A percentile compares a stretch with the other conserved stretches of the same genome.
Conservation (phyloP, 345 rosid species). For the Populus alba region DNA sequence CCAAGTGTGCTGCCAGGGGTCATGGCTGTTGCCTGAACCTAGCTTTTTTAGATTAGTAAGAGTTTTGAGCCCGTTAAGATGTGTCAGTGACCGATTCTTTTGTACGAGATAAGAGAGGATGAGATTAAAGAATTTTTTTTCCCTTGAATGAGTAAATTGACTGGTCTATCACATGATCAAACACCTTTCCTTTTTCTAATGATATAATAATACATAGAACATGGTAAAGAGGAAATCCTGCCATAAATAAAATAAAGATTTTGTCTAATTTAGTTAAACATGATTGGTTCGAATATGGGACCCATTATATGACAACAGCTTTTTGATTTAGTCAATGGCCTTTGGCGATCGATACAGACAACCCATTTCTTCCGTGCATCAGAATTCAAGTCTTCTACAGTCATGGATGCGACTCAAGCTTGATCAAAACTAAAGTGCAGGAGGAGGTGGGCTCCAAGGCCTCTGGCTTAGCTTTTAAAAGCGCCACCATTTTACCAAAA, state of each 20-base stretch:
- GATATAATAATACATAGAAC: not conserved
- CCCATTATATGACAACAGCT: too few species aligned
- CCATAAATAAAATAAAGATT: too few species aligned
- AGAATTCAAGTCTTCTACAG: not conserved
- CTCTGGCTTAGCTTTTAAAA: too few species aligned
- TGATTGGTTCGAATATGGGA: not conserved
- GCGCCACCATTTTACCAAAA: too few species aligned
- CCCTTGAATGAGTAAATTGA: not conserved
- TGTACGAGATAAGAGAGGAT: not conserved
- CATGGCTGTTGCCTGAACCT: too few species aligned
- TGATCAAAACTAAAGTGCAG: not conserved
- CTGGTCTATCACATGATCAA: not conserved
- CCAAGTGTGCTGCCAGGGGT: rapidly evolving
- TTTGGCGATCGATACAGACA: not conserved
- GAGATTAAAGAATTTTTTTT: not conserved
- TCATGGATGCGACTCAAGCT: not conserved
- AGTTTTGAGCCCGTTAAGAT: too few species aligned
- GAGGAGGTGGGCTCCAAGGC: not conserved
- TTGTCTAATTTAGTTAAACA: not conserved
- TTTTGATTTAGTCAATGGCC: not conserved
- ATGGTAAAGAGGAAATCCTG: not conserved
- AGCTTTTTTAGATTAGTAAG: too few species aligned
- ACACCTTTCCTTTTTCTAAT: not conserved
- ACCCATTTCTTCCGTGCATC: not conserved
- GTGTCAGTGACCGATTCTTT: not conserved